Evolutionary conservation across 1,284 basidiomycete species (phyloP).

Genomic region (Fereydounia khargensis): DNA sequence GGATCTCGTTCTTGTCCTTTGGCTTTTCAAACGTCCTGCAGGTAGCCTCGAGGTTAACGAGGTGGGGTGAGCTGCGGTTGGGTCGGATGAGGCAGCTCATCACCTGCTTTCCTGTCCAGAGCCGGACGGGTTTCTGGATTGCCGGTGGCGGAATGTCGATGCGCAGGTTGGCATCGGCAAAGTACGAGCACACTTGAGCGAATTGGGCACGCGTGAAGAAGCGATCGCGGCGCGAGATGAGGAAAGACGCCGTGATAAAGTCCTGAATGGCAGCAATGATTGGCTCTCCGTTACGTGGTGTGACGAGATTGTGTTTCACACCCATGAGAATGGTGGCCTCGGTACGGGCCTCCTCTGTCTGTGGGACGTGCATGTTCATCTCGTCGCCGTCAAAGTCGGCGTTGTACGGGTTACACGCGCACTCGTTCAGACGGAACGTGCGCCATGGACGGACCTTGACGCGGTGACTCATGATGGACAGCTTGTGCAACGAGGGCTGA

Average conservation of each 20-base stretch:
- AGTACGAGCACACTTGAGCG: slow-evolving; percentile 92
- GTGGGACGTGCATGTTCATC: slow-evolving; percentile 97
- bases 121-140: slow-evolving; percentile 84
- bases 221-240: slow-evolving; percentile 86
- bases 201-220: slow-evolving; percentile 95
- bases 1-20: slow-evolving; percentile 62
- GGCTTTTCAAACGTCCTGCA: slow-evolving; percentile 91
- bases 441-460: slow-evolving; percentile 95
- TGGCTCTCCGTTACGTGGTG: slow-evolving; percentile 52
- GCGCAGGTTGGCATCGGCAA: slow-evolving; percentile 84
- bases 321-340: slow-evolving; percentile 98
- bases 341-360: slow-evolving; percentile 96
- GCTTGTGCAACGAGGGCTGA: slow-evolving; percentile 86
- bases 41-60: slow-evolving; percentile 92
- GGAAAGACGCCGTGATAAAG: slow-evolving; percentile 69
- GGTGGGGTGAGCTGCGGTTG: slow-evolving; percentile 71
- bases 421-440: slow-evolving; percentile 96
- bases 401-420: slow-evolving; percentile 98
- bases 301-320: slow-evolving; percentile 95
- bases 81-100: slow-evolving; percentile 96
- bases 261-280: slow-evolving; percentile 57
- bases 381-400: slow-evolving; percentile 99
- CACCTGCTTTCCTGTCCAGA: slow-evolving; percentile 99
- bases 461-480: slow-evolving; percentile 90
- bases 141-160: slow-evolving; percentile 94